These are phyloP conservation scores for Trypanosoma caninum DNA, from an alignment of 208 protist genomes.

Conservation along the genomic window DNA sequence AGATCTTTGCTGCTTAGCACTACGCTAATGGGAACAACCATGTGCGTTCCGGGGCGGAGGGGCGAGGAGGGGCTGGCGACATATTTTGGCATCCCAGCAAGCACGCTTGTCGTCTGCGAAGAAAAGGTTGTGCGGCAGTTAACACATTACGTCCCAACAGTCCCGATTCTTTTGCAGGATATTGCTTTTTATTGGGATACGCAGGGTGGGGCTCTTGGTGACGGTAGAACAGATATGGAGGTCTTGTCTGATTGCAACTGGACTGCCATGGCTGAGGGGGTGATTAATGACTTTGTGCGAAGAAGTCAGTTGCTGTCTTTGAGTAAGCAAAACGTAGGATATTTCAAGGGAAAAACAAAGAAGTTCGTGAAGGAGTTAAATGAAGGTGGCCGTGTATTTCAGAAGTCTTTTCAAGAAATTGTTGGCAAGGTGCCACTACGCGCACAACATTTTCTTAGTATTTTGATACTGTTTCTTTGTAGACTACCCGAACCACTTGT, in stretches of 20 bases:
- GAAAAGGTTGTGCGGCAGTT: constrained; percentile 26
- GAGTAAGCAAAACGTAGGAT: not conserved
- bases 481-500: constrained; percentile 45
- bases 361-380: not conserved
- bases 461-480: constrained; percentile 33
- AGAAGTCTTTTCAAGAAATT: constrained; percentile 13
- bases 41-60: constrained; percentile 13
- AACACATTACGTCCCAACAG: constrained; percentile 28
- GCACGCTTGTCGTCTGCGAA: constrained; percentile 41
- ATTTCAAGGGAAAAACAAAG: not conserved
- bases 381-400: constrained; percentile 14
- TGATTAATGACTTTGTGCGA: constrained; percentile 22
- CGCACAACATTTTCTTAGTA: constrained; percentile 15
- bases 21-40: constrained; percentile 11
- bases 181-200: constrained; percentile 35
- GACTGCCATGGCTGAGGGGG: constrained; percentile 14
- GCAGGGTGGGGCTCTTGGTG: not conserved
- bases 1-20: no score
- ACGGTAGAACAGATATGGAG: not conserved
- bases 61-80: not conserved
- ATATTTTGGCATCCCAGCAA: constrained; percentile 36
- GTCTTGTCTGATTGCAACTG: constrained; percentile 17
- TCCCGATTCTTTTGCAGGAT: constrained; percentile 58
- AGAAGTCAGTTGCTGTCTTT: constrained; percentile 9
- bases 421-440: not conserved